These are phyloP conservation scores for Penicillium verhagenii DNA, from an alignment of 495 filamentous ascomycete species.

Conservation along the genomic window DNA sequence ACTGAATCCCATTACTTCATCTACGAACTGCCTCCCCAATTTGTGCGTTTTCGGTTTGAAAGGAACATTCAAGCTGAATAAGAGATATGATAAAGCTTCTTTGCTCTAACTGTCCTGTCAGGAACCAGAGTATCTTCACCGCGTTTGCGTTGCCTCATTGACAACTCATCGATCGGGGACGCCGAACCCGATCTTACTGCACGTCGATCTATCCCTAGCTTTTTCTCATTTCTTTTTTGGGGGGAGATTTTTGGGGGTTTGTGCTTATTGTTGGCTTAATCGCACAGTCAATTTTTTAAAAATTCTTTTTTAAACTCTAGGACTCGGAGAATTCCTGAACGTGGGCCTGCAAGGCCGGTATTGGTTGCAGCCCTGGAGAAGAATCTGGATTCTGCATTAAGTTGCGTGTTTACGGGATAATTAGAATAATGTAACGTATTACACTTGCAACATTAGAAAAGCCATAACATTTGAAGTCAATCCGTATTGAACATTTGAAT, in stretches of 20 bases:
- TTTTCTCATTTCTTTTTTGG: neutral
- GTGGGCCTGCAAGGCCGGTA: slow-evolving; percentile 13
- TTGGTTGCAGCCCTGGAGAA: slow-evolving; percentile 4
- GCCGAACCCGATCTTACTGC: slow-evolving; percentile 24
- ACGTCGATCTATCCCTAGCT: slow-evolving; percentile 20
- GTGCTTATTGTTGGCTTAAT: neutral
- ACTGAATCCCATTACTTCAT: neutral
- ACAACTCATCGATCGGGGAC: slow-evolving; percentile 32
- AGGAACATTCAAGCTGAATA: slow-evolving; percentile 2
- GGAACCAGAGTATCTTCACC: slow-evolving; percentile 1
- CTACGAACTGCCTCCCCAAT: neutral
- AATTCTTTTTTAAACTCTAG: neutral
- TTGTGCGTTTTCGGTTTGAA: neutral
- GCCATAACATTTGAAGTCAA: too few relatives aligned
- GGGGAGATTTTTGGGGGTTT: neutral
- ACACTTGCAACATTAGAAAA: too few relatives aligned
- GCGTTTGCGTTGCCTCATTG: slow-evolving; percentile 24
- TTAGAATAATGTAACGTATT: too few relatives aligned
- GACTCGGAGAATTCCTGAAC: slow-evolving; percentile 27
- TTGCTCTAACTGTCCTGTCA: slow-evolving; percentile 1
- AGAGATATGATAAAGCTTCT: neutral
- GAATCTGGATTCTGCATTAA: neutral
- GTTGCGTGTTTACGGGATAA: too few relatives aligned
- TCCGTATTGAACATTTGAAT: too few relatives aligned
- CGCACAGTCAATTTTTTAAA: neutral